Base-by-base conservation (phyloP, 2,329 filamentous ascomycete genomes). In the Xylaria sp. region DNA sequence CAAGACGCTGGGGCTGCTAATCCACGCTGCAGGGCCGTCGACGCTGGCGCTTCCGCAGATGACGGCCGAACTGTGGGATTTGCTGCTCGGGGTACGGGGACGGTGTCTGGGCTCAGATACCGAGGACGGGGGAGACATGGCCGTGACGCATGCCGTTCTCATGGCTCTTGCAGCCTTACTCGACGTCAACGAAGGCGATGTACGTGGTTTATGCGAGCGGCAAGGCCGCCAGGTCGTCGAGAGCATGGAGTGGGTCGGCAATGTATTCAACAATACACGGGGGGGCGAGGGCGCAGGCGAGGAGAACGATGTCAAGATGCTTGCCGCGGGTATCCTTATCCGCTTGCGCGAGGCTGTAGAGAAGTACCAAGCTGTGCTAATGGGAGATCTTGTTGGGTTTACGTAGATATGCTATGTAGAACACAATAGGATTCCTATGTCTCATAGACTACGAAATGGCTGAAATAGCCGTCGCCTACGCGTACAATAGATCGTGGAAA, bases 11-110 rank as follows among this genome's bases (percentile, higher is more conserved):
- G 90, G 90, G 0, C 81, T 99, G 7, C 80, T 97, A 35, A 79
- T 98, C 47, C 90, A 97, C 69, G 91, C 94, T 0, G 87, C 91
- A 0, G 95, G 95, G 0, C 91, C 94, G 0, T 88, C 89, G 57
- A 94, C 91, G 0, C 81, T 94, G 0, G 83, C 87, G 1, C 83
- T 98, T 0, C 87, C 90, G 1, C 87, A 92, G 58, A 88, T 97
- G 82, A 97, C 93, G 1, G 82, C 87, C 9, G 92, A 97, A 76
- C 85, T 96, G 17, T 94, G 94, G 87, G 85, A 90, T 47, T 78
- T 99, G n/a, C 80, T 98, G 2, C 85, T 97, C 0, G 70, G 84
- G 2, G 81, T 97, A 2, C 84, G 90, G 6, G 86, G 82, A 45
- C 72, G 67, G 40, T 82, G 83, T 40, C 81, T 83, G 28, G 85